Base-by-base conservation (phyloP, 495 filamentous ascomycete species). In the Penicillium subrubescens region DNA sequence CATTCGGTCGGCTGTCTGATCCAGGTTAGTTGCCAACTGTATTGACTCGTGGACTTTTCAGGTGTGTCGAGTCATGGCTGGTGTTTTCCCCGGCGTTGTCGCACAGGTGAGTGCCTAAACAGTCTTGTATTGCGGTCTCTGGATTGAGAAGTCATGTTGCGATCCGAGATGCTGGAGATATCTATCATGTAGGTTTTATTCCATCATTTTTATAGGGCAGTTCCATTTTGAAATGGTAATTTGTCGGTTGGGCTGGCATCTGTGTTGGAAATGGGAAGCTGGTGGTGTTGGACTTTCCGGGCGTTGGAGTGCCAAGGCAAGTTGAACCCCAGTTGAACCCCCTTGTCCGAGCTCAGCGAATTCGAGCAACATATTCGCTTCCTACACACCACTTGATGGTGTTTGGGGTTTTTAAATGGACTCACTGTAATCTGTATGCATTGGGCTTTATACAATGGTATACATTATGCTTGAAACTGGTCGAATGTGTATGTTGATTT, bases 241-340 rank as follows among this genome's bases (percentile, higher is more conserved):
- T 19, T 23, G 3, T 12, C 8, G 19, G 5, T 23, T 48, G 7
- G n/a, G 25, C 15, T 52, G 23, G 23, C 25, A 14, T 29, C 23
- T 51, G 25, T 51, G 21, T 29, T 51, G 48, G 11, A 8, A 8
- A 15, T 27, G 5, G 5, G 48, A 51, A 2, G 25, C 23, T 10
- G 4, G 23, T 12, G 3, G 23, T 27, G 48, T 8, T 31, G 48
- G 17, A 31, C 48, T 31, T 29, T 12, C 1, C 17, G 19, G 4
- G 15, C 6, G 11, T 15, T 52, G n/a, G 3, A n/a, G 48, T 31
- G 48, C 48, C 48, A 52, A 52, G 48, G 31, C 48, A 31, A 31
- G 48, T 52, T 52, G 48, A 52, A 37, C 35, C 37, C 12, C 12
- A 31, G 48, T 52, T 52, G 48, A 52, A 52, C 48, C 48, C 48